A percentile compares a stretch with the other conserved stretches of the same genome.
Conservation (phyloP, 208 protist species). For the Tetramitus jugosus region DNA sequence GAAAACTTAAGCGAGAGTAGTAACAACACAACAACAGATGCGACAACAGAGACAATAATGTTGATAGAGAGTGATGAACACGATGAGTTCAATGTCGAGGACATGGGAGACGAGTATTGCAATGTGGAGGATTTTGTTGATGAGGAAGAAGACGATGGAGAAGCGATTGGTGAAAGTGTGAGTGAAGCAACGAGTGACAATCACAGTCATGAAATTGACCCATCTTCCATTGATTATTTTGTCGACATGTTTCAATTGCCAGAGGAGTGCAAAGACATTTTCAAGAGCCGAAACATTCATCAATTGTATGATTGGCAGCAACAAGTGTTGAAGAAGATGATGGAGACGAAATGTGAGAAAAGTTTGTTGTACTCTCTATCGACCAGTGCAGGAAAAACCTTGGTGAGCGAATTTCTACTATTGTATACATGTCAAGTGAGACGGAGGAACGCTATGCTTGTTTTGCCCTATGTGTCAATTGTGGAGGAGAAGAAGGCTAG, state of each 20-base stretch:
- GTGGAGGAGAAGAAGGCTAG: conserved; percentile 69
- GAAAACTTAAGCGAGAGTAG: too few species aligned
- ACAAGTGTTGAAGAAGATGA: conserved; percentile 46
- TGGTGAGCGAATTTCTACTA: conserved; percentile 82
- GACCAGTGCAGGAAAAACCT: conserved; percentile 79
- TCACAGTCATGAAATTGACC: too few species aligned
- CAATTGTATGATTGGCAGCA: conserved; percentile 71
- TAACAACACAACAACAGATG: too few species aligned
- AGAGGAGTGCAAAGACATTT: neutral
- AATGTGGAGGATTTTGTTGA: neutral
- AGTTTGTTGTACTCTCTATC: conserved; percentile 77
- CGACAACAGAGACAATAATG: too few species aligned
- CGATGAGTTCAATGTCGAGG: neutral
- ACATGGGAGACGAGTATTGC: neutral
- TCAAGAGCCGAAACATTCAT: conserved; percentile 40
- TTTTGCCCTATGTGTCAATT: conserved; percentile 79
- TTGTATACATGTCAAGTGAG: conserved; percentile 48
- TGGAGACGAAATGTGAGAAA: conserved; percentile 32
- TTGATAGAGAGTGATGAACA: neutral
- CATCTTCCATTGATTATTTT: too few species aligned
- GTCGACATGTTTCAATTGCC: conserved; percentile 12
- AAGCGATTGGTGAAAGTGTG: neutral
- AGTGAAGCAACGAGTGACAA: neutral
- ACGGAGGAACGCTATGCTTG: conserved; percentile 55
- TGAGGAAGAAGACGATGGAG: neutral